phyloP scores from a whole-genome alignment of 768 basidiomycete species.

The Panaeolus cyanescens region DNA sequence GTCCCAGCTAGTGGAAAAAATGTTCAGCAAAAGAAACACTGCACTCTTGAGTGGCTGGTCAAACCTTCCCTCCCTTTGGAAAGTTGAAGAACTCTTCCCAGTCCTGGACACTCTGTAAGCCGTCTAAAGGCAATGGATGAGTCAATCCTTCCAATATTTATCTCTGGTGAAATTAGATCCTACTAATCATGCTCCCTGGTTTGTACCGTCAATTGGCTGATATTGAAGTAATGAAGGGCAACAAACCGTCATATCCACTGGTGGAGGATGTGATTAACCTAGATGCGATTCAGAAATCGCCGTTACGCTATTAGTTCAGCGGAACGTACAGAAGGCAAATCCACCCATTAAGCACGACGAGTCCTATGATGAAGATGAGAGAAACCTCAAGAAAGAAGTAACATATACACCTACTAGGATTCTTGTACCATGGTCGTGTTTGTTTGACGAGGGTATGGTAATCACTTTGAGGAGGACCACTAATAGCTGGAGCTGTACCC shows the following conservation, averaged over 20 bases:
- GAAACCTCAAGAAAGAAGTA: not conserved
- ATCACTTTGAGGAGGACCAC: constrained; percentile 14
- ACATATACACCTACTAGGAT: constrained; percentile 18
- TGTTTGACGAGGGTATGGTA: not conserved
- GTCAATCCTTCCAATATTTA: no score
- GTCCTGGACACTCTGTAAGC: constrained; percentile 20
- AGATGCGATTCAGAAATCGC: not conserved
- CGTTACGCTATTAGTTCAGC: not conserved
- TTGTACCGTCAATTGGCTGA: not conserved
- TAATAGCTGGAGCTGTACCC: constrained; percentile 39
- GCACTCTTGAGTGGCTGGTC: no score
- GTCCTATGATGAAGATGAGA: constrained; percentile 27
- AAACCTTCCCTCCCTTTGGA: constrained; percentile 19
- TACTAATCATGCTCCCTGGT: constrained; percentile 30
- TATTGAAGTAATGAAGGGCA: not conserved
- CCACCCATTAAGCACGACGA: constrained; percentile 21
- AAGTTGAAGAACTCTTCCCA: constrained; percentile 20
- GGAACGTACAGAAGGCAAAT: constrained; percentile 18
- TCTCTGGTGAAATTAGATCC: no score
- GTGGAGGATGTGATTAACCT: constrained; percentile 26
- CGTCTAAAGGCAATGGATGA: constrained; percentile 12
- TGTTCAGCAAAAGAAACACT: no score
- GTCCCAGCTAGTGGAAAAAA: constrained; percentile 19
- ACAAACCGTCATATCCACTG: constrained; percentile 32
- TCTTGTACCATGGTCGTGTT: constrained; percentile 18